These are phyloP conservation scores for Fusarium camptoceras DNA, from an alignment of 2,329 filamentous ascomycete genomes.

Conservation along the genomic window DNA sequence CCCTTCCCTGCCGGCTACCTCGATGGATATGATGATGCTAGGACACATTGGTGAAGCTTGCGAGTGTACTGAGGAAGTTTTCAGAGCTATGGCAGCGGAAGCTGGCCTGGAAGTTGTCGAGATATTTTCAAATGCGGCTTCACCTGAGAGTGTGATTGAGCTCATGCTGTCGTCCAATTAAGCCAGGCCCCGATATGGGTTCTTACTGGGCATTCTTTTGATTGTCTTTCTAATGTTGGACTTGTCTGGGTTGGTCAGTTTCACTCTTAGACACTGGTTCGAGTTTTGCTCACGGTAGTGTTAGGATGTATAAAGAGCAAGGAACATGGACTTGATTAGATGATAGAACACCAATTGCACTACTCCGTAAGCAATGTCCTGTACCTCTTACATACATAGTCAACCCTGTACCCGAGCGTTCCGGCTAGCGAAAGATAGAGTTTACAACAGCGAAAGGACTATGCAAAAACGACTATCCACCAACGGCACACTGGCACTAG, in stretches of 20 bases:
- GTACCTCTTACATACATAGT: not conserved
- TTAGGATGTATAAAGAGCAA: not conserved
- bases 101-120: constrained; percentile 8
- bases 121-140: constrained; percentile 18
- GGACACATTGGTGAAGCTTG: constrained; percentile 19
- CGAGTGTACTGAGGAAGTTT: constrained; percentile 23
- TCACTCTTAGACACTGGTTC: not conserved
- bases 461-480: constrained; percentile 6
- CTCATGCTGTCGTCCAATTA: not conserved
- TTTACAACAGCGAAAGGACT: constrained; percentile 10
- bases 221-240: not conserved
- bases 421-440: constrained; percentile 21
- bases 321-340: not conserved
- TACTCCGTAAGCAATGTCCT: not conserved
- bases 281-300: not conserved
- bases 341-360: too few relatives aligned
- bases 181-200: not conserved
- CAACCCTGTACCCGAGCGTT: not conserved
- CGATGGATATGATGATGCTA: constrained; percentile 37
- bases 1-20: constrained; percentile 15
- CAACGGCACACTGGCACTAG: not conserved
- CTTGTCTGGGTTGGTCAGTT: not conserved
- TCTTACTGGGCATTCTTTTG: not conserved
- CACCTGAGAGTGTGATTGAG: constrained; percentile 31
- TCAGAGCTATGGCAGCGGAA: constrained; percentile 3